Conservation (phyloP, 371 early-diverging fungal species). For the Syncephalastrum monosporum region DNA sequence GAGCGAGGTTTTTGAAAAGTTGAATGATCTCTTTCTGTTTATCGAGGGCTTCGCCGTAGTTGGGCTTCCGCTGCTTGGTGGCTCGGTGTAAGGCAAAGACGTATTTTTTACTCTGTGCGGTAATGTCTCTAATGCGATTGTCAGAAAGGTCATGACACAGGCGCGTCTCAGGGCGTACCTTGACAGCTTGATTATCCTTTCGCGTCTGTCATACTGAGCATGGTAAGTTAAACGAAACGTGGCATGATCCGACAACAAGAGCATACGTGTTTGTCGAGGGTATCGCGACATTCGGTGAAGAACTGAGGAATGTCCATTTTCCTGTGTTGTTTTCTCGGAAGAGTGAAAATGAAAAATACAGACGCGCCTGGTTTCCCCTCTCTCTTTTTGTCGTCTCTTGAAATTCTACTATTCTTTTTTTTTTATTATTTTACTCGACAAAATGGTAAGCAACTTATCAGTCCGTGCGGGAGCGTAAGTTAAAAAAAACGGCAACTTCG, state of each 20-base stretch:
- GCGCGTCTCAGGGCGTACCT: constrained; percentile 25
- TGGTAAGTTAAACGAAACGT: neutral
- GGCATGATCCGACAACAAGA: neutral
- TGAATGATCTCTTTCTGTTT: constrained; percentile 49
- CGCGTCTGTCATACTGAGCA: constrained; percentile 52
- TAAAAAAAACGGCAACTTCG: neutral
- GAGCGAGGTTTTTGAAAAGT: constrained; percentile 45
- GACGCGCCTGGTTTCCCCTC: constrained; percentile 5
- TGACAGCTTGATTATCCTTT: constrained; percentile 62
- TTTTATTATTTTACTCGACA: too few species aligned
- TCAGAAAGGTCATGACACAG: neutral
- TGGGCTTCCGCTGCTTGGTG: constrained; percentile 8
- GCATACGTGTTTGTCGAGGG: constrained; percentile 36
- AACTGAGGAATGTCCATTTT: constrained; percentile 18
- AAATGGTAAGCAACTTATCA: too few species aligned
- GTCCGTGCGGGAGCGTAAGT: neutral
- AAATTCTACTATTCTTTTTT: too few species aligned
- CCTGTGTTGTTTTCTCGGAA: too few species aligned
- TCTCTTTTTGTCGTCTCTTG: too few species aligned
- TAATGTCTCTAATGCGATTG: constrained; percentile 54
- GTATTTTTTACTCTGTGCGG: constrained; percentile 59
- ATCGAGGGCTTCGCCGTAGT: constrained; percentile 40
- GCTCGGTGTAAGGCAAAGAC: constrained; percentile 65
- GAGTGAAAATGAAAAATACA: constrained; percentile 3
- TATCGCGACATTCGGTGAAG: constrained; percentile 24